Evolutionary conservation across 257 asterid genomes (phyloP).

Genomic region (Plantago ovata): DNA sequence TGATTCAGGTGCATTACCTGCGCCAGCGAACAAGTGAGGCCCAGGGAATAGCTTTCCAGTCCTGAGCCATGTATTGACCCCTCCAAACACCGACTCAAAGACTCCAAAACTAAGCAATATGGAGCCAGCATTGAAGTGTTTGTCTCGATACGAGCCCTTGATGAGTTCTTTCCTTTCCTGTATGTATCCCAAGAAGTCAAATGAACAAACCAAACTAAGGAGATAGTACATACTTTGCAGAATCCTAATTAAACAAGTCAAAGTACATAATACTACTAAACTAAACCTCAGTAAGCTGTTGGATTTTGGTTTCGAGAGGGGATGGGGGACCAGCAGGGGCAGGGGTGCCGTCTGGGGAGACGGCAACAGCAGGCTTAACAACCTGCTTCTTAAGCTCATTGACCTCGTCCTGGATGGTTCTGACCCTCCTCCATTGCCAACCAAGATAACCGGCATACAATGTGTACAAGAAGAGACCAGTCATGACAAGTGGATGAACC

Average conservation of each 20-base stretch:
- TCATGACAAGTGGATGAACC: constrained; percentile 78
- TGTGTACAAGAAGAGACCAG: constrained; percentile 63
- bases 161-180: constrained; percentile 84
- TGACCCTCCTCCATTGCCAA: constrained; percentile 97
- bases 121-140: constrained; percentile 88
- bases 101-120: constrained; percentile 84
- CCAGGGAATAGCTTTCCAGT: constrained; percentile 95
- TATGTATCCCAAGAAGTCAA: not conserved
- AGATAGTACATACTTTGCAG: not conserved
- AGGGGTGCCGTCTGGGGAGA: constrained; percentile 51
- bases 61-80: constrained; percentile 77
- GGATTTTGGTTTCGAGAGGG: constrained; percentile 70
- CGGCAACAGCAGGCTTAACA: constrained; percentile 50
- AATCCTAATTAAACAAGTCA: too few species aligned
- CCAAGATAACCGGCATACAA: constrained; percentile 92
- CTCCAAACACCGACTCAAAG: constrained; percentile 64
- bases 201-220: not conserved
- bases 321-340: constrained; percentile 48
- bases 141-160: constrained; percentile 85
- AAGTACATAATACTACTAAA: too few species aligned
- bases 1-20: constrained; percentile 39
- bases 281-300: constrained; percentile 77
- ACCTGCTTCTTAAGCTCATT: constrained; percentile 73
- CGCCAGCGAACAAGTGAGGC: constrained; percentile 90
- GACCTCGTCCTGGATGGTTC: constrained; percentile 74